Base-by-base conservation (phyloP, 75 land plant genomes). In the Pinus tabuliformis region DNA sequence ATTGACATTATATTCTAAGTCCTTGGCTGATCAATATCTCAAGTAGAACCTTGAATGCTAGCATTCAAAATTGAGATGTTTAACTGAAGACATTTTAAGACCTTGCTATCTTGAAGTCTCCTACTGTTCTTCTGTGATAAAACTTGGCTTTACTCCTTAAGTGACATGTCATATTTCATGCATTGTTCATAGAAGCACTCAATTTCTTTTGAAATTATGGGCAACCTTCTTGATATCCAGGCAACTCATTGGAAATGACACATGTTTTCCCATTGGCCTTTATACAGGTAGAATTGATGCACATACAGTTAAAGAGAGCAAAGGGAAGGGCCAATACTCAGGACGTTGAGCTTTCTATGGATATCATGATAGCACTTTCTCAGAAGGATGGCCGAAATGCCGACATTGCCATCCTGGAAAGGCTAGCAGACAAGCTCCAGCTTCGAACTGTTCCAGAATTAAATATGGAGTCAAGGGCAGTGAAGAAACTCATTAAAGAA, bases 241-340 rank as follows among this genome's bases (percentile, higher is more conserved):
- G 76, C 20, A 70, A 16, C 75, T 70, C 30, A 70, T 62, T 42
- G 11, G 5, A 36, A 57, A 70, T 22, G 22, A 42, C 33, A 73
- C n/a, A 30, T 16, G 12, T 33, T 36, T 24, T 63, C 11, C 42
- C 39, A 42, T 73, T 37, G 54, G 21, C 45, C 42, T 17, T 70
- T n/a, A 42, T 81, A 26, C 83, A 93, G 96, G 76, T 89, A 61
- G 91, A 91, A 75, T 81, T 91, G 7, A 37, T 91, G 78, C 73
- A 77, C 15, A 28, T 75, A 12, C 96, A 93, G 65, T 75, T 93
- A 16, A 85, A 72, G 75, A 78, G 93, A 79, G 88, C 87, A 18
- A 93, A 85, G 75, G 82, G 78, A 57, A 75, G 91, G 75, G 85
- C 80, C 15, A 90, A 93, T 21, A 85, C 84, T 58, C 84, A 85